Conservation (phyloP, 257 asterid genomes). For the Rehmannia glutinosa region DNA sequence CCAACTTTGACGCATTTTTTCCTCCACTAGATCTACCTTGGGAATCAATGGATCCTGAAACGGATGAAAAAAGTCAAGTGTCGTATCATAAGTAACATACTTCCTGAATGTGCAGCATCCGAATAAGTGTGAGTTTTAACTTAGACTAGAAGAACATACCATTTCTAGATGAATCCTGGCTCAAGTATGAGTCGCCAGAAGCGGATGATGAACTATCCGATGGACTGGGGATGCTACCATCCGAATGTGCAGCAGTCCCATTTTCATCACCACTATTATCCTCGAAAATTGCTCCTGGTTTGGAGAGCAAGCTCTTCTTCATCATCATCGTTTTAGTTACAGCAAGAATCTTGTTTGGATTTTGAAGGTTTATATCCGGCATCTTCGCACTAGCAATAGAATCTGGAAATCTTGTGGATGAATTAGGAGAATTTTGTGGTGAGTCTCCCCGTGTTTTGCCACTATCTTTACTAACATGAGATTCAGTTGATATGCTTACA, state of each 20-base stretch:
- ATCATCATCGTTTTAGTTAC: constrained; percentile 21
- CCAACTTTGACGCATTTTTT: constrained; percentile 22
- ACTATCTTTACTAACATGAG: constrained; percentile 13
- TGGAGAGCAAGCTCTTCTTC: constrained; percentile 35
- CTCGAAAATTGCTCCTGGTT: constrained; percentile 39
- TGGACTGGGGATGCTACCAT: constrained; percentile 36
- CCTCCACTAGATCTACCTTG: constrained; percentile 20
- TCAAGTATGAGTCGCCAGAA: constrained; percentile 44
- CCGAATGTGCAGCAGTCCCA: constrained; percentile 34
- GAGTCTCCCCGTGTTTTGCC: constrained; percentile 18
- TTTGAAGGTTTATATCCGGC: constrained; percentile 15
- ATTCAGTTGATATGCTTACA: constrained; percentile 25
- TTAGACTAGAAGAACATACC: constrained; percentile 34
- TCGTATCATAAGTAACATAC: too few relatives aligned
- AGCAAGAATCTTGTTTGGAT: constrained; percentile 22
- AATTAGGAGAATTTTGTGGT: constrained; percentile 13
- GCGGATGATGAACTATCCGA: constrained; percentile 56
- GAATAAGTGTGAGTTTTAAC: too few relatives aligned
- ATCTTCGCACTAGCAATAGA: constrained; percentile 19
- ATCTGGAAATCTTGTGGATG: constrained; percentile 18
- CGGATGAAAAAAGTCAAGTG: neutral
- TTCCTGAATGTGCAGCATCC: too few relatives aligned
- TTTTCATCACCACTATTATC: constrained; percentile 45
- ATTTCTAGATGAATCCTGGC: constrained; percentile 39
- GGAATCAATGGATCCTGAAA: constrained; percentile 37